Evolutionary conservation across 352 stramenopile genomes (phyloP).

Genomic region (Globisporangium alternatum): DNA sequence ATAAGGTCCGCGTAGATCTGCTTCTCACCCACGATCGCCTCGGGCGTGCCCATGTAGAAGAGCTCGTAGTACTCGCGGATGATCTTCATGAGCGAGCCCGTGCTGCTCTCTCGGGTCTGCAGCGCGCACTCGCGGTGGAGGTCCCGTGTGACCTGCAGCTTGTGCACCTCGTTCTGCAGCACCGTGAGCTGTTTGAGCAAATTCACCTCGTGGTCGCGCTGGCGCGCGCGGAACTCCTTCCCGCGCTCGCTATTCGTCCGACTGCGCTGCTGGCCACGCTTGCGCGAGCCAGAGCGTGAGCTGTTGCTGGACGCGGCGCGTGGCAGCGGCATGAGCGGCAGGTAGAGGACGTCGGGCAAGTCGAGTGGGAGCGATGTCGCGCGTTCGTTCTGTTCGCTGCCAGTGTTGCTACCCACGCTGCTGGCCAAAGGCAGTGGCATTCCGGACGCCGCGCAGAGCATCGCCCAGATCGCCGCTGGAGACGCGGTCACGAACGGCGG

Average conservation of each 20-base stretch:
- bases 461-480: background rate
- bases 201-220: background rate
- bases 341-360: background rate
- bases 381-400: background rate
- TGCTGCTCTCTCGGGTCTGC: background rate
- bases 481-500: background rate
- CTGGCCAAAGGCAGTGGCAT: background rate
- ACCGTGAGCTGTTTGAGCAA: background rate
- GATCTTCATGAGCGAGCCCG: conserved; percentile 1
- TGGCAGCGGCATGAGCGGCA: conserved; percentile 9
- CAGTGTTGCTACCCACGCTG: background rate
- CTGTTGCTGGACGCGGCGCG: background rate
- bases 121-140: background rate
- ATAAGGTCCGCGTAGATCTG: background rate
- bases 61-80: conserved; percentile 6
- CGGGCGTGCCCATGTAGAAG: background rate
- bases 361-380: too few relatives aligned
- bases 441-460: background rate
- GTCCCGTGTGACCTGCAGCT: background rate
- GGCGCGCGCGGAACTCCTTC: conserved; percentile 2
- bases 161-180: conserved; percentile 8
- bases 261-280: conserved; percentile 3
- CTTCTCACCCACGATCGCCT: background rate
- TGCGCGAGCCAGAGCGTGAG: background rate
- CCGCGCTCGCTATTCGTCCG: conserved; percentile 12